Evolutionary conservation across 169 alveolate species (phyloP).

Genomic region (Condylostoma magnum): DNA sequence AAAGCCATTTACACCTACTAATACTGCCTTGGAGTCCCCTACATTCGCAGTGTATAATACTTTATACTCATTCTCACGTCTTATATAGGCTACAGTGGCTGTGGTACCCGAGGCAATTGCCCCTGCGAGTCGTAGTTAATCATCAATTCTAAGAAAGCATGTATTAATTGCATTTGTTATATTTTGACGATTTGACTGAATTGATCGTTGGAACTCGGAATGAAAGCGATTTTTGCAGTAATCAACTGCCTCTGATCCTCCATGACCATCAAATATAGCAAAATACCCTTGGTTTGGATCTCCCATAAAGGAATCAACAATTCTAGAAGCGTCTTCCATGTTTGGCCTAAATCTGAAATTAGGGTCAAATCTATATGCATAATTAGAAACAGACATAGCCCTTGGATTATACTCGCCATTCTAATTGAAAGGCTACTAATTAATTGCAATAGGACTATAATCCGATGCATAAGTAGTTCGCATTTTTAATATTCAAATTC

Average conservation of each 20-base stretch:
- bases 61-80: background rate
- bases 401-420: constrained; percentile 23
- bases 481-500: too few relatives aligned
- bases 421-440: background rate
- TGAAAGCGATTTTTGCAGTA: constrained; percentile 26
- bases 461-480: background rate
- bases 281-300: constrained; percentile 42
- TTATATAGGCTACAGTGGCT: constrained; percentile 9
- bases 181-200: background rate
- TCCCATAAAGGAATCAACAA: constrained; percentile 11
- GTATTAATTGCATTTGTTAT: background rate
- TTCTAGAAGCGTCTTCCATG: constrained; percentile 45
- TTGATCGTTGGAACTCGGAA: background rate
- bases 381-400: constrained; percentile 35
- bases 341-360: constrained; percentile 44
- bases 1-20: constrained; percentile 55
- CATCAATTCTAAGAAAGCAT: background rate
- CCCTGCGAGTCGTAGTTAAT: background rate
- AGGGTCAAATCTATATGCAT: constrained; percentile 43
- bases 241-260: constrained; percentile 52
- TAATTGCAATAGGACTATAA: background rate
- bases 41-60: constrained; percentile 65
- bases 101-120: constrained; percentile 15
- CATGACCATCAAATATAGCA: constrained; percentile 61
- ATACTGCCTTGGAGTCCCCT: constrained; percentile 76